These are phyloP conservation scores for Myriosclerotinia scirpicola DNA, from an alignment of 2,329 filamentous ascomycete genomes.

Conservation along the genomic window DNA sequence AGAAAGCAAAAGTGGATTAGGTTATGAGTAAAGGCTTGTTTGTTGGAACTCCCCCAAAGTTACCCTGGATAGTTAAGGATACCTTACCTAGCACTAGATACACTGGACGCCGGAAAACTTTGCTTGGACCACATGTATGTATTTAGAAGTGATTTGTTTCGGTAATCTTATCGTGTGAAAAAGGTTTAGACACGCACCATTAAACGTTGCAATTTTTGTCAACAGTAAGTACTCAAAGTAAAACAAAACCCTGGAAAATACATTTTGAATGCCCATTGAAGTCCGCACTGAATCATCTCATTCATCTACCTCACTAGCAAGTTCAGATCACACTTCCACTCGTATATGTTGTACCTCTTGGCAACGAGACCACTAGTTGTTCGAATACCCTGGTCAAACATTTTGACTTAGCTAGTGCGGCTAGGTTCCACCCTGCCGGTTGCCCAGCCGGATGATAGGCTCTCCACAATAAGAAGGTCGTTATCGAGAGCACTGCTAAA, in stretches of 20 bases:
- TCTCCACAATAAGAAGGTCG: constrained; percentile 6
- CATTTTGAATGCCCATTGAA: not conserved
- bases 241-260: too few relatives aligned
- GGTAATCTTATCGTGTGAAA: too few relatives aligned
- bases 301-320: not conserved
- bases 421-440: not conserved
- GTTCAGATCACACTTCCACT: not conserved
- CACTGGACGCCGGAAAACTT: not conserved
- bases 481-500: not conserved
- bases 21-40: not conserved
- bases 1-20: not conserved
- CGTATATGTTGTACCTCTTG: not conserved
- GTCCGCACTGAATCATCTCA: not conserved
- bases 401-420: not conserved
- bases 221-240: too few relatives aligned
- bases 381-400: not conserved
- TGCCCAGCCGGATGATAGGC: not conserved
- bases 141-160: too few relatives aligned
- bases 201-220: too few relatives aligned
- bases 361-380: not conserved
- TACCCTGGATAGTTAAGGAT: not conserved
- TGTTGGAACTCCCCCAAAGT: not conserved
- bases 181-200: too few relatives aligned
- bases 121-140: too few relatives aligned
- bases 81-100: constrained; percentile 3